A percentile compares a stretch with the other conserved stretches of the same genome.
Evolutionary conservation across 2,329 filamentous ascomycete species (phyloP).

Genomic region (Tolypocladium ovalisporum): DNA sequence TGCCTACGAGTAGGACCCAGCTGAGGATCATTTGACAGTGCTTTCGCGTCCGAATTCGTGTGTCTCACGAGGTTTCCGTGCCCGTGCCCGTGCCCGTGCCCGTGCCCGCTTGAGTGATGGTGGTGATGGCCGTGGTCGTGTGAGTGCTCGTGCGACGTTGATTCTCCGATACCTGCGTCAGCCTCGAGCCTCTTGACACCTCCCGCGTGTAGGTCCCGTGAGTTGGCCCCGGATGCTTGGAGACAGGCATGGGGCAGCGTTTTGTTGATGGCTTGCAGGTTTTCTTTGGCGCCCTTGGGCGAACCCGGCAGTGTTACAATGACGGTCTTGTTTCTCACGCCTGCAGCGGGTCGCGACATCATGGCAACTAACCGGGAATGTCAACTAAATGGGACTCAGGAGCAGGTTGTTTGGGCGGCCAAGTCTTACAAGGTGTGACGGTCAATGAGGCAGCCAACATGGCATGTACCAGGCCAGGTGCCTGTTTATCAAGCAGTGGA

Average conservation of each 20-base stretch:
- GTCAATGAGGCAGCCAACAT: constrained; percentile 80
- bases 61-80: constrained; percentile 61
- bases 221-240: constrained; percentile 76
- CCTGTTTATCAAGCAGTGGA: constrained; percentile 71
- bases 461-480: constrained; percentile 83
- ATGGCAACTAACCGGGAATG: constrained; percentile 58
- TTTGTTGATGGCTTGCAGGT: constrained; percentile 77
- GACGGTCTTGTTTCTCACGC: constrained; percentile 68
- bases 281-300: constrained; percentile 90
- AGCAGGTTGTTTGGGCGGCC: neutral
- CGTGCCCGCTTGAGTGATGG: constrained; percentile 41
- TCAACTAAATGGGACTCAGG: neutral
- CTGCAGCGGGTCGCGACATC: constrained; percentile 91
- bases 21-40: constrained; percentile 48
- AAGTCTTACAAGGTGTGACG: constrained; percentile 74
- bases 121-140: constrained; percentile 23
- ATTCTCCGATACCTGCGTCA: constrained; percentile 56
- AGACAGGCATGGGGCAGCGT: constrained; percentile 91
- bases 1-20: constrained; percentile 60
- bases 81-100: constrained; percentile 32
- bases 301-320: constrained; percentile 89
- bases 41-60: constrained; percentile 49
- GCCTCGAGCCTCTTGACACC: constrained; percentile 75
- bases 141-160: constrained; percentile 21
- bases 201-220: constrained; percentile 65